These are phyloP conservation scores for Viola odorata DNA, from an alignment of 345 rosid species.

Conservation along the genomic window DNA sequence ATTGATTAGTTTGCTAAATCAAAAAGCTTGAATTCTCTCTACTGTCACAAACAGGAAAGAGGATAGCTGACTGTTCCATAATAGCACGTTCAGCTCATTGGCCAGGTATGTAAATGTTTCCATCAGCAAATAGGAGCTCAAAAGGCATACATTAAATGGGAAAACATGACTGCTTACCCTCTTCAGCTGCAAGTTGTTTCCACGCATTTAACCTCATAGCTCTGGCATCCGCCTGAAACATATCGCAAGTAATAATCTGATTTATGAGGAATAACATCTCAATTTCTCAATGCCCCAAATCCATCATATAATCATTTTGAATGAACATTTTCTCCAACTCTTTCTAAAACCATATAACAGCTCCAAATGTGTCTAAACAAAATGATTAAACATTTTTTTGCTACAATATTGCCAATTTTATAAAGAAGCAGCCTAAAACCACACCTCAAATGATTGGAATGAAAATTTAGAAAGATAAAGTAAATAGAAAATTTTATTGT, in stretches of 20 bases:
- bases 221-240: constrained; percentile 69
- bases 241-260: too few relatives aligned
- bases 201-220: constrained; percentile 76
- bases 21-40: too few relatives aligned
- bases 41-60: too few relatives aligned
- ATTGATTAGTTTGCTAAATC: too few relatives aligned
- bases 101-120: neutral
- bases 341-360: neutral
- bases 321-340: neutral
- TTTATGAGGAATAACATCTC: neutral
- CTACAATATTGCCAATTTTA: too few relatives aligned
- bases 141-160: too few relatives aligned
- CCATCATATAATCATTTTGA: neutral
- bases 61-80: too few relatives aligned
- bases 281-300: neutral
- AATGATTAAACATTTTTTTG: too few relatives aligned
- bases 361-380: neutral
- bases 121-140: neutral
- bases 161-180: constrained; percentile 44
- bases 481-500: too few relatives aligned
- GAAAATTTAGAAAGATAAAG: too few relatives aligned
- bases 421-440: too few relatives aligned
- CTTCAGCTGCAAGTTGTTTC: constrained; percentile 90
- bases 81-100: neutral
- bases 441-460: too few relatives aligned